Base-by-base conservation (phyloP, 108 stramenopile genomes). In the Nitzschia palea region DNA sequence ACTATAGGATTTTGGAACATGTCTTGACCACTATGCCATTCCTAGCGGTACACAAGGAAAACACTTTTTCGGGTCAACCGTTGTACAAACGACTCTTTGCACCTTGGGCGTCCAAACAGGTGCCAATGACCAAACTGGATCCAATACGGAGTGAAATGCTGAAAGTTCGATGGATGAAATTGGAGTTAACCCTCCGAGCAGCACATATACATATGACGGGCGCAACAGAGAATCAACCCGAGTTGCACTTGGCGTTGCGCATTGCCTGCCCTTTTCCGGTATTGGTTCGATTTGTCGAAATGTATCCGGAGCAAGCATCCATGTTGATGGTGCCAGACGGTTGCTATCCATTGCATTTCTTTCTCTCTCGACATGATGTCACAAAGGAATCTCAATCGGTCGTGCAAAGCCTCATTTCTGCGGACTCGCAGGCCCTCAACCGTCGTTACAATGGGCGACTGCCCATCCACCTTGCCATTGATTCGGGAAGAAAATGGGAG, bases 281-380 rank as follows among this genome's bases (percentile, higher is more conserved):
- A 14, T 34, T 56, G 55, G 23, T 10, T 31, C 55, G 29, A 28
- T 34, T 56, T 56, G 55, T 20, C 32, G 25, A 56, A 34, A 56
- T 56, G 55, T 56, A 56, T 56, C 55, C 55, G 26, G 55, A 56
- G n/a, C 55, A 56, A 27, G 55, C 22, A 4, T 31, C 55, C 14
- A 56, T 56, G 55, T 4, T 56, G 55, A 56, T 56, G 55, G 27
- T 17, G 6, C 23, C 15, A 20, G 47, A 48, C 15, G 18, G 15
- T n/a, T 31, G 22, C 4, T 56, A 56, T 56, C 55, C 55, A 12
- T n/a, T 56, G 55, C 55, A 56, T n/a, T 34, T 17, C 26, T 56
- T 56, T 34, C 22, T 56, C 4, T 34, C 10, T 31, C 30, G 30
- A 56, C 22, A 17, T 17, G 32, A 56, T 5, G 55, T n/a, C 5